Percentiles rank a stretch among this genome's conserved stretches.
phyloP scores from a whole-genome alignment of 148 eudicot species.

The Camellia sinensis region DNA sequence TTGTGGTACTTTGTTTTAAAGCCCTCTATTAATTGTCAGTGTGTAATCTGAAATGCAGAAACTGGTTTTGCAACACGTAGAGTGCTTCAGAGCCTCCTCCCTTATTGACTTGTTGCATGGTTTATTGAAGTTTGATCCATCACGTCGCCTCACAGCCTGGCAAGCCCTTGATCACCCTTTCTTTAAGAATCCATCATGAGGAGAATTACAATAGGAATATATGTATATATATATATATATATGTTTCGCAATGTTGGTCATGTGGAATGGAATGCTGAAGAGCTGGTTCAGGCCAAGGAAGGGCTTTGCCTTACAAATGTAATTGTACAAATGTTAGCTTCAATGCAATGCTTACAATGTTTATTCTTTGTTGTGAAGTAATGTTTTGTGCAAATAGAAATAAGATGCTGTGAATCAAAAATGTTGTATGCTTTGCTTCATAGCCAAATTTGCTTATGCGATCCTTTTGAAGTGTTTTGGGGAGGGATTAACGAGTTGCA shows the following conservation, averaged over 20 bases:
- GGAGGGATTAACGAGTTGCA: too few species aligned
- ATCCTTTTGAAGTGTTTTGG: too few species aligned
- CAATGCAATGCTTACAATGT: too few species aligned
- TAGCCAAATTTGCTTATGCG: too few species aligned
- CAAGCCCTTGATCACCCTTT: conserved; percentile 74
- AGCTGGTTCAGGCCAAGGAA: too few species aligned
- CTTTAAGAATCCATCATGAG: conserved; percentile 36
- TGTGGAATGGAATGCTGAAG: background rate
- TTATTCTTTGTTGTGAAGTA: too few species aligned
- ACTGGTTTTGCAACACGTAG: conserved; percentile 50
- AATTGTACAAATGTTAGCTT: too few species aligned
- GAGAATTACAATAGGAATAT: background rate
- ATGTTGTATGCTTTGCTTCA: too few species aligned
- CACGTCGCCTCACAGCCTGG: conserved; percentile 58
- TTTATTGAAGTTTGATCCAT: conserved; percentile 67
- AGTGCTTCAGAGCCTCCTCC: conserved; percentile 31
- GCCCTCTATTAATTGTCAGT: background rate
- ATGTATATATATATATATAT: background rate
- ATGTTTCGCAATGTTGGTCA: background rate
- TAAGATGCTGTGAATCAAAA: too few species aligned
- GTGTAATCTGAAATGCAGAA: conserved; percentile 40
- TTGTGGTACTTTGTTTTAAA: background rate
- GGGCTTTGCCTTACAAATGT: too few species aligned
- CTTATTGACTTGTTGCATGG: conserved; percentile 64
- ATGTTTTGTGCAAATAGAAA: too few species aligned